Conservation (phyloP, 129 eudicot genomes). For the Saussurea involucrata region DNA sequence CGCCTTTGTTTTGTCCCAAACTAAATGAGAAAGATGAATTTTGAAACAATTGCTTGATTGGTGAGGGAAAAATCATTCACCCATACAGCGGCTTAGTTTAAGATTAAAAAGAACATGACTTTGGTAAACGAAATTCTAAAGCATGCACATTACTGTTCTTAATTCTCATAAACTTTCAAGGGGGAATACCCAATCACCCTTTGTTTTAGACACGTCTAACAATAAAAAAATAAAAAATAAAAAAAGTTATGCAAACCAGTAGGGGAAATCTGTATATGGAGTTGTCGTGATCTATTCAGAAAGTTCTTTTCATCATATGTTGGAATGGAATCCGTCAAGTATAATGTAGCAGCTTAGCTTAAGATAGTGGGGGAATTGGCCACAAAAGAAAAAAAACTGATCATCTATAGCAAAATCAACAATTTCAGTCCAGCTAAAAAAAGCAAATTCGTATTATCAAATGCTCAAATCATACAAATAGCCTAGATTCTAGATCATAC, state of each 20-base stretch:
- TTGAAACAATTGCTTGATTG: background rate
- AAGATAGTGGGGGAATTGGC: background rate
- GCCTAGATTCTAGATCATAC: slow-evolving; percentile 31
- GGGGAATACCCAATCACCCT: background rate
- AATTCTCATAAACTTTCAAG: background rate
- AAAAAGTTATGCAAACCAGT: background rate
- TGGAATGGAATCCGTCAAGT: background rate
- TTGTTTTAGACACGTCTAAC: background rate
- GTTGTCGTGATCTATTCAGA: background rate
- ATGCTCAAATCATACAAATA: background rate
- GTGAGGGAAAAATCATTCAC: background rate
- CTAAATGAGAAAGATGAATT: background rate
- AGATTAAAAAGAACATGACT: background rate
- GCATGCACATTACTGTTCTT: background rate
- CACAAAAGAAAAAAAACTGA: background rate
- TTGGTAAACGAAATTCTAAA: background rate
- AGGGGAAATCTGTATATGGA: background rate
- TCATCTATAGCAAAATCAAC: slow-evolving; percentile 11
- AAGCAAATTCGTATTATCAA: background rate
- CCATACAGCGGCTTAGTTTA: background rate
- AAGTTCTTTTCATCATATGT: background rate
- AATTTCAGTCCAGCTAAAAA: background rate
- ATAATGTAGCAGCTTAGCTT: background rate
- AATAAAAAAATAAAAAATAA: too few species aligned
- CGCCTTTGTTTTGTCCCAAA: too few species aligned